Evolutionary conservation across 306 rosid genomes (phyloP).

Genomic region (Cotoneaster glaucophyllus): DNA sequence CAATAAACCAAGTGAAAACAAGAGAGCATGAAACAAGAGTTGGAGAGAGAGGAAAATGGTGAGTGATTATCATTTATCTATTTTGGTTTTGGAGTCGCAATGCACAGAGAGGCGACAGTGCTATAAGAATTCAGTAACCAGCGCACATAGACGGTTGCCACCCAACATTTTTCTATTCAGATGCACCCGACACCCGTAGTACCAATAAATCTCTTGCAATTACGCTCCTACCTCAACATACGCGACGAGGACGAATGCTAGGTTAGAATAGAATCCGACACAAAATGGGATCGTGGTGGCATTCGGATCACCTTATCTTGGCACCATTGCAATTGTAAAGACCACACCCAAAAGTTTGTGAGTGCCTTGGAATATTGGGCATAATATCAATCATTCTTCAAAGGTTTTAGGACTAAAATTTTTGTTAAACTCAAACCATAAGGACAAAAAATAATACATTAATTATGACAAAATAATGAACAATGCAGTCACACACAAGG

Average conservation of each 20-base stretch:
- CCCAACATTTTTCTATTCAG: too few relatives aligned
- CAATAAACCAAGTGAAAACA: too few relatives aligned
- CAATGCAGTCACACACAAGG: constrained; percentile 46
- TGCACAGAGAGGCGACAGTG: too few relatives aligned
- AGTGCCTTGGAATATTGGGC: neutral
- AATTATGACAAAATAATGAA: constrained; percentile 41
- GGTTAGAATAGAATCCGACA: neutral
- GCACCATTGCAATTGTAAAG: neutral
- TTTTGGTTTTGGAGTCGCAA: too few relatives aligned
- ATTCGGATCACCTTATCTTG: too few relatives aligned
- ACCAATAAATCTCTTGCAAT: neutral
- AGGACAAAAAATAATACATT: constrained; percentile 17
- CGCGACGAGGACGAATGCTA: neutral
- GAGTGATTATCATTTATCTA: too few relatives aligned
- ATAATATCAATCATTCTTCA: neutral
- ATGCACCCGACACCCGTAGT: neutral
- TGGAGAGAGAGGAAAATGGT: too few relatives aligned
- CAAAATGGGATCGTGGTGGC: too few relatives aligned
- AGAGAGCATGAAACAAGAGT: too few relatives aligned
- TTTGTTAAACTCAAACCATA: neutral
- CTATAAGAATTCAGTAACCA: too few relatives aligned
- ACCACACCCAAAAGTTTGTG: too few relatives aligned
- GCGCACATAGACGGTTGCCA: too few relatives aligned
- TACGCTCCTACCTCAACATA: neutral
- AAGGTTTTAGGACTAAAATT: constrained; percentile 1